Evolutionary conservation across 345 rosid species (phyloP), one percentile per base, ranked within the genome.

Genomic region (Eucalyptus cladocalyx): DNA sequence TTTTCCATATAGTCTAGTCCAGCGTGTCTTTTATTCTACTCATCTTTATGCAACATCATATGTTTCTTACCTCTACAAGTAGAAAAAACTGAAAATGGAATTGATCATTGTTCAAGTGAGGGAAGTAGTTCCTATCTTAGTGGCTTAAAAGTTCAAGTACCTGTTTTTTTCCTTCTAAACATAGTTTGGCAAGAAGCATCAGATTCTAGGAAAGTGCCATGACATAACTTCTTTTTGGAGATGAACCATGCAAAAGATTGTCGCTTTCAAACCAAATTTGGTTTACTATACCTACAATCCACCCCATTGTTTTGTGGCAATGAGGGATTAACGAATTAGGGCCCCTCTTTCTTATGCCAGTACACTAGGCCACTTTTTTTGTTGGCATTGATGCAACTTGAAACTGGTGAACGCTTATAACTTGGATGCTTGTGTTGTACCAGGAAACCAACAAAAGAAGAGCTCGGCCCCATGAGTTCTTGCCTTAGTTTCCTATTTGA

Each of bases 361-460:
- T 30, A 4, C 9, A 4, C 69, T 62, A 6, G 0, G 9, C 32
- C 1, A 62, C 34, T 2, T 1, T 60, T 26, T 60, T 28, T 60
- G 7, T 12, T 28, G 34, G 34, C 69, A 4, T 1, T 28, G 34
- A 6, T 60, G 69, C 32, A 60, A 60, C 34, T 60, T 6, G 7
- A 60, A 1, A 60, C 69, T 28, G 67, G 2, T 12, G 7, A 60
- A 26, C 4, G 17, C 32, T 60, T 28, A 28, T 60, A 28, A 28
- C 4, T 60, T 28, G 67, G 32, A 60, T 60, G 0, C 6, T 60
- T 60, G 16, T 28, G 67, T 5, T 28, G 7, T 60, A 26, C 32
- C 0, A 28, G 67, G 16, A 60, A 60, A 60, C 15, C 67, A 28
- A 12, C 67, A 28, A 60, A 26, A 12, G 69, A 60, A 28, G 69